Conservation (phyloP, 202 grass and related monocot species). For the Cymbopogon flexuosus region DNA sequence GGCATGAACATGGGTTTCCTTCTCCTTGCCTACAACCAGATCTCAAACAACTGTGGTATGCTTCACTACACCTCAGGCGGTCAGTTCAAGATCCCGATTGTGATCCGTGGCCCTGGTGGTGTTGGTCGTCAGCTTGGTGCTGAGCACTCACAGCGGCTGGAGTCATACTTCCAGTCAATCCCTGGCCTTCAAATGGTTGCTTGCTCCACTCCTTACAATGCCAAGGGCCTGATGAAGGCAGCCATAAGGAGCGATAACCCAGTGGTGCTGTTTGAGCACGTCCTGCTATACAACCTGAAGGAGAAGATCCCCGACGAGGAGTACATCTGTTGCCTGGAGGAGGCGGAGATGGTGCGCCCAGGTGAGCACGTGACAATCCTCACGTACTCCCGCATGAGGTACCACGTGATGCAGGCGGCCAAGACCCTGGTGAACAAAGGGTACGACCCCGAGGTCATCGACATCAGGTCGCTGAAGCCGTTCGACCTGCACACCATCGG, state of each 20-base stretch:
- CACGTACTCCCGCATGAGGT: conserved; percentile 74
- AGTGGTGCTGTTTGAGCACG: conserved; percentile 75
- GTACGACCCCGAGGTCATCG: conserved; percentile 67
- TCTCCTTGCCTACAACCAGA: conserved; percentile 83
- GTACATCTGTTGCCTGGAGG: conserved; percentile 63
- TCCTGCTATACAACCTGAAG: conserved; percentile 72
- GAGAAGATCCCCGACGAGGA: conserved; percentile 81
- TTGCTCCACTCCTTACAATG: conserved; percentile 89
- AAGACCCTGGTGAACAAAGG: conserved; percentile 84
- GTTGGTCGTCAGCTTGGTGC: conserved; percentile 77
- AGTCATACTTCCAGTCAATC: conserved; percentile 91
- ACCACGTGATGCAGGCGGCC: conserved; percentile 79
- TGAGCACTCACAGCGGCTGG: conserved; percentile 72
- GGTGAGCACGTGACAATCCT: conserved; percentile 77
- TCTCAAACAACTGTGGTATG: conserved; percentile 93
- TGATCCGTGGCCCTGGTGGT: conserved; percentile 81
- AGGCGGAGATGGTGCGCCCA: conserved; percentile 76
- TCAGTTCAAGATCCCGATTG: conserved; percentile 82
- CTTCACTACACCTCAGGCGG: conserved; percentile 85
- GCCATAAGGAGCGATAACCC: conserved; percentile 74
- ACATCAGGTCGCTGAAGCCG: conserved; percentile 71
- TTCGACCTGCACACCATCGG: conserved; percentile 64
- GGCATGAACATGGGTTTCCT: conserved; percentile 98
- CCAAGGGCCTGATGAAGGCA: conserved; percentile 81
- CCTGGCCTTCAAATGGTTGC: conserved; percentile 84